These are phyloP conservation scores for Endoconidiophora polonica DNA, from an alignment of 2,329 filamentous ascomycete genomes.

Conservation along the genomic window DNA sequence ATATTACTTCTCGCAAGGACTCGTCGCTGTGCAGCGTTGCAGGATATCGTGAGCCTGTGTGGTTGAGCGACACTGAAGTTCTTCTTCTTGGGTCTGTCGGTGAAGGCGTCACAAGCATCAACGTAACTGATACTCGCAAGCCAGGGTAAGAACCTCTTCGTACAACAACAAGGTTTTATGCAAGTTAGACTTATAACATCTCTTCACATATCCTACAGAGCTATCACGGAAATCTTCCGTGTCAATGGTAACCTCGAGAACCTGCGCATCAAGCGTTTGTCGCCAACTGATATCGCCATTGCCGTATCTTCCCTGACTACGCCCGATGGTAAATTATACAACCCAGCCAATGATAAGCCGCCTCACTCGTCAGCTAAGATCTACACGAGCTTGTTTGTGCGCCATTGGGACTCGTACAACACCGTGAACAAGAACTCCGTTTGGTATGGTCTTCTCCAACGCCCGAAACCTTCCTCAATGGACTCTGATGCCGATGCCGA, in stretches of 20 bases:
- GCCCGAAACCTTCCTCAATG: not conserved
- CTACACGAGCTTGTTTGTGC: constrained; percentile 59
- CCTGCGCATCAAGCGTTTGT: constrained; percentile 37
- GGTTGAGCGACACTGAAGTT: constrained; percentile 53
- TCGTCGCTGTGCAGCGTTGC: constrained; percentile 47
- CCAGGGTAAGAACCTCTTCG: constrained; percentile 6
- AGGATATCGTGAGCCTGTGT: constrained; percentile 53
- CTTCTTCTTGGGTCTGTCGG: constrained; percentile 35
- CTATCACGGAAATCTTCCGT: constrained; percentile 8
- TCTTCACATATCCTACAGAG: not conserved
- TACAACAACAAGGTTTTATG: not conserved
- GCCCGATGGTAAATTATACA: constrained; percentile 52
- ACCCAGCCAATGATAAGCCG: constrained; percentile 42
- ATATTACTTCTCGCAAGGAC: constrained; percentile 49
- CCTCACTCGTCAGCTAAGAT: constrained; percentile 48
- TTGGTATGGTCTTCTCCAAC: constrained; percentile 50
- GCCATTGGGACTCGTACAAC: constrained; percentile 70
- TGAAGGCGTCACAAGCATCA: constrained; percentile 30
- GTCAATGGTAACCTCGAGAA: constrained; percentile 35
- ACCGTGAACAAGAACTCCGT: constrained; percentile 53
- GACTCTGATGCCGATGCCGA: too few relatives aligned
- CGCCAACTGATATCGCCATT: constrained; percentile 34
- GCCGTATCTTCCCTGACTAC: constrained; percentile 48
- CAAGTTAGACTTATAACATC: not conserved
- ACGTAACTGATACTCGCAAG: constrained; percentile 20